A percentile compares a stretch with the other conserved stretches of the same genome.
Evolutionary conservation across 345 rosid species (phyloP).

Genomic region (Melaleuca alternifolia): DNA sequence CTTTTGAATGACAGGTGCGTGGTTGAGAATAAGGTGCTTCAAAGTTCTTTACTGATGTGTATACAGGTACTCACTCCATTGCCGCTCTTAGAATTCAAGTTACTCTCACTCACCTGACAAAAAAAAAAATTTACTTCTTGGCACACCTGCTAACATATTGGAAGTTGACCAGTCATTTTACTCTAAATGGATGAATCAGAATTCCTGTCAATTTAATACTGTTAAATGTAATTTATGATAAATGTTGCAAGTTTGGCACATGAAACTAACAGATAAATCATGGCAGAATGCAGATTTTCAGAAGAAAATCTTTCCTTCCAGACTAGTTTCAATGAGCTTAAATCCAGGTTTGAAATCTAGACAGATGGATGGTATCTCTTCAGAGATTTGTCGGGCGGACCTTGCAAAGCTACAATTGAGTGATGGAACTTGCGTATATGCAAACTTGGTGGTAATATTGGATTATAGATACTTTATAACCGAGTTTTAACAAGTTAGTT

Average conservation of each 20-base stretch:
- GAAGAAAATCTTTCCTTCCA: conserved; percentile 60
- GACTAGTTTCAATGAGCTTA: conserved; percentile 65
- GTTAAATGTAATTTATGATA: not conserved
- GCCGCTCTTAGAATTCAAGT: not conserved
- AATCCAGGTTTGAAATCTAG: conserved; percentile 37
- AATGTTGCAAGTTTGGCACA: not conserved
- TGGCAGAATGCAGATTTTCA: conserved; percentile 56
- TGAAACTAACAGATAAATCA: not conserved
- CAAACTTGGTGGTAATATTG: conserved; percentile 70
- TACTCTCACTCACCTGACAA: not conserved
- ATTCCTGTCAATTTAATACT: not conserved
- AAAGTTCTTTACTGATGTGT: conserved; percentile 56
- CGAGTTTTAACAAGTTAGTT: not conserved
- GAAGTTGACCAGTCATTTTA: not conserved
- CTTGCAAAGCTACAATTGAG: conserved; percentile 67
- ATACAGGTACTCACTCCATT: conserved; percentile 45
- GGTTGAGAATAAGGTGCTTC: conserved; percentile 95
- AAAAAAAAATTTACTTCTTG: not conserved
- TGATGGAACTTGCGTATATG: conserved; percentile 59
- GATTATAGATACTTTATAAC: conserved; percentile 11
- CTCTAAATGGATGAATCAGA: not conserved
- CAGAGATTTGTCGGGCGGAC: conserved; percentile 33
- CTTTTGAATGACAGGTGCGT: conserved; percentile 54
- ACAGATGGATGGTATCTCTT: conserved; percentile 24
- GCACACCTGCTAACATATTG: not conserved